Conservation (phyloP, 257 asterid species). For the Solanum arcanum region DNA sequence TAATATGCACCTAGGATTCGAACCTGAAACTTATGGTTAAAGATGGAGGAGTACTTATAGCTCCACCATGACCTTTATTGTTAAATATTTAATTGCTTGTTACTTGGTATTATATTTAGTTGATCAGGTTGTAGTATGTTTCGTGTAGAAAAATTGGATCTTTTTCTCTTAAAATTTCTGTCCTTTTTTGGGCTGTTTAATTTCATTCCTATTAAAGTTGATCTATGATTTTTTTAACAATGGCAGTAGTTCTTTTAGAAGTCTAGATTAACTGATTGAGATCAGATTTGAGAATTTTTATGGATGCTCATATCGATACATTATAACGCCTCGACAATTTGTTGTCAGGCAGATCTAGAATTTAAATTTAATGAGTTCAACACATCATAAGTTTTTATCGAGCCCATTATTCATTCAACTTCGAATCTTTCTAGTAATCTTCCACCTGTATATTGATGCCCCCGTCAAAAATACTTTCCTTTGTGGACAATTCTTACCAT, state of each 20-base stretch:
- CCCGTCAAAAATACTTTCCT: background rate
- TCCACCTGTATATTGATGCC: background rate
- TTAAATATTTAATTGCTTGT: background rate
- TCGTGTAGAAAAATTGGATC: background rate
- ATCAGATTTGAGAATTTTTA: background rate
- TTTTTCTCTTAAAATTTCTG: background rate
- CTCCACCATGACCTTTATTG: background rate
- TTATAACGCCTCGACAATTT: background rate
- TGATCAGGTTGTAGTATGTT: background rate
- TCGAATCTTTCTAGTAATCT: background rate
- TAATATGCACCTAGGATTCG: background rate
- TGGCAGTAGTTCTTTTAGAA: background rate
- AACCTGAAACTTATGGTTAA: background rate
- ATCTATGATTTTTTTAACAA: background rate
- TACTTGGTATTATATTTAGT: background rate
- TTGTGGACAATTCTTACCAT: background rate
- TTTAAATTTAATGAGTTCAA: background rate
- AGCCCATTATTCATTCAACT: background rate
- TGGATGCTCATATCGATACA: background rate
- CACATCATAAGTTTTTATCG: background rate
- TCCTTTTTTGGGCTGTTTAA: background rate
- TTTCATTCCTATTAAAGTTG: background rate
- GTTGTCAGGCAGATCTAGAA: background rate
- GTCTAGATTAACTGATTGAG: background rate
- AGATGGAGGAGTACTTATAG: background rate